Conservation (phyloP, 176 grass and related monocot species). For the Urochloa ruziziensis region DNA sequence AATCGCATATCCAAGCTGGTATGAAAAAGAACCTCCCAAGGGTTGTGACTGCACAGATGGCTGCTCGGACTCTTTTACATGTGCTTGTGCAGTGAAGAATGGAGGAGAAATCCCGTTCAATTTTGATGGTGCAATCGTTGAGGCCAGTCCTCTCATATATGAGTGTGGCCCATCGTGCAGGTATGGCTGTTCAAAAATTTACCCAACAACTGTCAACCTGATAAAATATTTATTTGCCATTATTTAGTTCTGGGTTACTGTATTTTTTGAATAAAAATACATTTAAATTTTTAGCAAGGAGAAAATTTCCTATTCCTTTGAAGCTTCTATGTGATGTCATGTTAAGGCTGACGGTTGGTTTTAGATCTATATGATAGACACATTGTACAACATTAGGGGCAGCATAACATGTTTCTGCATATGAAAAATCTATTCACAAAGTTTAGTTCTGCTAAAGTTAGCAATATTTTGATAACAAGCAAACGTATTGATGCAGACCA, state of each 20-base stretch:
- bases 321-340: neutral
- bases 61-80: slow-evolving; percentile 60
- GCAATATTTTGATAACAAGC: neutral
- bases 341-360: neutral
- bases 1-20: slow-evolving; percentile 54
- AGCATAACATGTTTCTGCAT: neutral
- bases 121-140: slow-evolving; percentile 67
- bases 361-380: neutral
- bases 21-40: slow-evolving; percentile 48
- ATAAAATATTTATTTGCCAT: neutral
- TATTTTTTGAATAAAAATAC: neutral
- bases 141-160: slow-evolving; percentile 61
- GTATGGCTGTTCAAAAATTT: neutral
- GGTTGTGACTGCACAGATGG: slow-evolving; percentile 59
- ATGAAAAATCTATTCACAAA: neutral
- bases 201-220: neutral
- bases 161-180: slow-evolving; percentile 77
- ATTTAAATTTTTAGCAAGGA: neutral
- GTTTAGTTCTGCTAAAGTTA: neutral
- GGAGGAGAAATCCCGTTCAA: slow-evolving; percentile 73
- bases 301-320: neutral
- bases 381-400: neutral
- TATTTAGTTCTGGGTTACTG: neutral
- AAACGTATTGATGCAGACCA: neutral
- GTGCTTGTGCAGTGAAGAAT: slow-evolving; percentile 79